phyloP scores from a whole-genome alignment of 768 basidiomycete genomes.

The Leccinum rimulosum region DNA sequence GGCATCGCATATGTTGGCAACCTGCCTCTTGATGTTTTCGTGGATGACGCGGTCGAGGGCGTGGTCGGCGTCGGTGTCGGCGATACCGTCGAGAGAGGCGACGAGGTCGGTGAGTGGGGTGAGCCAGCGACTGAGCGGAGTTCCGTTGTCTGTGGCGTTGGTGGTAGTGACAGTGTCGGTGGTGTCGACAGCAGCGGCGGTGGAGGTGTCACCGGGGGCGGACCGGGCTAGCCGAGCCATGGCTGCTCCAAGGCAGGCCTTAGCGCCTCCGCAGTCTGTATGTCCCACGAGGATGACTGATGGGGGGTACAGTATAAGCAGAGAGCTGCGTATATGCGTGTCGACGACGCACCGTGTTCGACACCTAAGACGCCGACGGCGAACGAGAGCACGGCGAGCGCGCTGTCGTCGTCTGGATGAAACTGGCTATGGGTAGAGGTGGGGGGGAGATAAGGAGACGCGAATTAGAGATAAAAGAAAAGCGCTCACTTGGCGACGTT shows the following conservation, averaged over 20 bases:
- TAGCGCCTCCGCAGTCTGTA: constrained; percentile 76
- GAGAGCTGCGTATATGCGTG: neutral
- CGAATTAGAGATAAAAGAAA: neutral
- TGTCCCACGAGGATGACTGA: constrained; percentile 83
- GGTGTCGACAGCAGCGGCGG: constrained; percentile 9
- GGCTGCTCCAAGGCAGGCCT: constrained; percentile 49
- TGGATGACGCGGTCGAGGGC: constrained; percentile 50
- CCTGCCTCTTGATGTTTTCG: constrained; percentile 59
- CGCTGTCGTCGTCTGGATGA: constrained; percentile 66
- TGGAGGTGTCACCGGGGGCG: constrained; percentile 17
- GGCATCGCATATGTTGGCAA: constrained; percentile 48
- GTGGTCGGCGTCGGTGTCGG: constrained; percentile 32
- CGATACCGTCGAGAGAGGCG: constrained; percentile 40
- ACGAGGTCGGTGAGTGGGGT: constrained; percentile 56
- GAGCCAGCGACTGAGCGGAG: constrained; percentile 69
- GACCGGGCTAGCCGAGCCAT: constrained; percentile 2
- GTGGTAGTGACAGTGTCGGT: too few relatives aligned
- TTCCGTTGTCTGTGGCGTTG: constrained; percentile 4
- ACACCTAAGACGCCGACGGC: constrained; percentile 71
- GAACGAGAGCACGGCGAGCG: constrained; percentile 69
- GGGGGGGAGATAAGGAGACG: neutral
- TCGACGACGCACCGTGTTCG: constrained; percentile 58
- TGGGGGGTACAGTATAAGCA: neutral
- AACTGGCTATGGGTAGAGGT: constrained; percentile 53
- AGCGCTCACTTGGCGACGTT: constrained; percentile 81